Evolutionary conservation across 192 early-diverging fungal species (phyloP), one percentile per base, ranked within the genome.

Genomic region (Coemansia sp.): DNA sequence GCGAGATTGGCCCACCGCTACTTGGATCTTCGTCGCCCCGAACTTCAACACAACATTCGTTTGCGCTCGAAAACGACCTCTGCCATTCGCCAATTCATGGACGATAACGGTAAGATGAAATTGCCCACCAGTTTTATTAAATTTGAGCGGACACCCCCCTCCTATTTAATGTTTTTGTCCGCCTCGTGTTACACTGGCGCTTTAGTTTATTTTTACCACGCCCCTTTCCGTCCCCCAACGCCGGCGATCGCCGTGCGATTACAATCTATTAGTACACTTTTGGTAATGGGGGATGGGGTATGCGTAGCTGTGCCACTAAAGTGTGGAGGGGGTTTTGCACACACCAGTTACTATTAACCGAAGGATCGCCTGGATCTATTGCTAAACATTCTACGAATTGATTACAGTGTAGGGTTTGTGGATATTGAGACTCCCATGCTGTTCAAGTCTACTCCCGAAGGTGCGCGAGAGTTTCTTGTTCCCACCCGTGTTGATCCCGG

Each of bases 351-450:
- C 45, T 38, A 31, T 50, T 55, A 39, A 39, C n/a, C 42, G 21
- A 15, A 21, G 21, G 53, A 27, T 34, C 29, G 29, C 32, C 58
- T 59, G 44, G 46, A 46, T 46, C 41, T 23, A 19, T 66, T 42
- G 59, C 41, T 65, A 38, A 44, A 61, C 21, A 23, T 58, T 17
- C 17, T 37, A 45, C 19, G 37, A 38, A 5, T 58, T 60, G 17
- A 60, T 45, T 36, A 19, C 50, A 3, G 17, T 58, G 64, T 84
- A 87, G 89, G 84, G 11, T 95, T 97, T 82, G 77, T 89, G 6
- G 95, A 97, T 62, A 91, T 97, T n/a, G 95, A 97, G 70, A 97
- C 95, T 8, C 95, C 95, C 10, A 84, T 87, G 51, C 84, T 97
- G 37, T 95, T 95, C 82, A 95, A 95, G 68, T 92, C 91, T 15